Conservation (phyloP, 441 rosid species). For the Metrosideros polymorpha region DNA sequence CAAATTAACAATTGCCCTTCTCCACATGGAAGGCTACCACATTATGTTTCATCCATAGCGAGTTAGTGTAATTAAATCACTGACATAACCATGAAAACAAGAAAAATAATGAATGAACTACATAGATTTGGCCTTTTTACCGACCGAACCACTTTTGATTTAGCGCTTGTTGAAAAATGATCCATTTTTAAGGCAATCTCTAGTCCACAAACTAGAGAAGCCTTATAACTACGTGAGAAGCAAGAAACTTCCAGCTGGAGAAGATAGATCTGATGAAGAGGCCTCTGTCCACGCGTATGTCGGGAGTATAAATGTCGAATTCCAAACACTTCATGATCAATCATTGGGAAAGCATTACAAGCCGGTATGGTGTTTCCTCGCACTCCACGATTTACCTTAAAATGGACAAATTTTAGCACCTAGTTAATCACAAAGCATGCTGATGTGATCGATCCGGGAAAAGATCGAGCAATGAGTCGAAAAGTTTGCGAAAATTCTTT, state of each 20-base stretch:
- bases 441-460: neutral
- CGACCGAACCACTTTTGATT: neutral
- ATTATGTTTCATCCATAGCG: neutral
- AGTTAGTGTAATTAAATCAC: neutral
- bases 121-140: neutral
- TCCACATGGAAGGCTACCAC: neutral
- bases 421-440: neutral
- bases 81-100: neutral
- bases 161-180: too few relatives aligned
- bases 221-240: too few relatives aligned
- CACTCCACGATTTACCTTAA: constrained; percentile 67
- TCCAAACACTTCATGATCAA: constrained; percentile 64
- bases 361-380: constrained; percentile 76
- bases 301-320: constrained; percentile 58
- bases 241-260: too few relatives aligned
- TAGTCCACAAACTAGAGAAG: too few relatives aligned
- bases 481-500: constrained; percentile 35
- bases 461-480: neutral
- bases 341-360: constrained; percentile 74
- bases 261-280: neutral
- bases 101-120: neutral
- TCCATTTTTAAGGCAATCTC: too few relatives aligned
- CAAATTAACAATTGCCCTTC: neutral
- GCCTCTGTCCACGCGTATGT: constrained; percentile 55
- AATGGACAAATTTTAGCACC: neutral